Evolutionary conservation across 192 early-diverging fungal species (phyloP).

Genomic region (Mortierella claussenii): DNA sequence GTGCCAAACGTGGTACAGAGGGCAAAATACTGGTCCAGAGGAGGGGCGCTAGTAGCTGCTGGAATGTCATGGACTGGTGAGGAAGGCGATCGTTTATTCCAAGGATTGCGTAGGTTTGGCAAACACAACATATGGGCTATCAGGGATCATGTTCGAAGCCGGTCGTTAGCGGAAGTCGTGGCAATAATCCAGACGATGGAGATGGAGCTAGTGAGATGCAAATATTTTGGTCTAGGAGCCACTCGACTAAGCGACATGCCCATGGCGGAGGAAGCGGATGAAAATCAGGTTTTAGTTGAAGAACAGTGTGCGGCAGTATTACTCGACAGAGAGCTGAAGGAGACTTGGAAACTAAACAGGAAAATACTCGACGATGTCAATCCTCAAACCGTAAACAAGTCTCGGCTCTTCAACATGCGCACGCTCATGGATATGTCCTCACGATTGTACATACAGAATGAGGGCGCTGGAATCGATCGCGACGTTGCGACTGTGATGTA

Average conservation of each 20-base stretch:
- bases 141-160: constrained; percentile 24
- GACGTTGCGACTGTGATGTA: constrained; percentile 9
- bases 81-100: constrained; percentile 35
- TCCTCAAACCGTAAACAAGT: constrained; percentile 15
- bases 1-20: background rate
- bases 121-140: constrained; percentile 50
- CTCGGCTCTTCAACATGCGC: constrained; percentile 21
- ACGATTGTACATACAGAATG: constrained; percentile 25
- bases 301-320: constrained; percentile 16
- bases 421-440: constrained; percentile 5
- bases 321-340: constrained; percentile 1
- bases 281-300: constrained; percentile 13
- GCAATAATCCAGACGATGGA: constrained; percentile 42
- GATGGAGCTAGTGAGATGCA: constrained; percentile 17
- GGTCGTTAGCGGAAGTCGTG: constrained; percentile 41
- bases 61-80: constrained; percentile 33
- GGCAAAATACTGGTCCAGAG: constrained; percentile 8
- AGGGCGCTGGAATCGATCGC: constrained; percentile 29
- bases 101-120: constrained; percentile 35
- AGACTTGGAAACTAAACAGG: background rate
- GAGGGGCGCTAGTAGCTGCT: constrained; percentile 11
- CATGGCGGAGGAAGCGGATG: constrained; percentile 33
- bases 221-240: background rate
- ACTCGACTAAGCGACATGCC: constrained; percentile 26
- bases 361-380: background rate